A percentile compares a stretch with the other conserved stretches of the same genome.
Evolutionary conservation across 805 yeast genomes (phyloP).

Genomic region (Yamadazyma ubonensis): DNA sequence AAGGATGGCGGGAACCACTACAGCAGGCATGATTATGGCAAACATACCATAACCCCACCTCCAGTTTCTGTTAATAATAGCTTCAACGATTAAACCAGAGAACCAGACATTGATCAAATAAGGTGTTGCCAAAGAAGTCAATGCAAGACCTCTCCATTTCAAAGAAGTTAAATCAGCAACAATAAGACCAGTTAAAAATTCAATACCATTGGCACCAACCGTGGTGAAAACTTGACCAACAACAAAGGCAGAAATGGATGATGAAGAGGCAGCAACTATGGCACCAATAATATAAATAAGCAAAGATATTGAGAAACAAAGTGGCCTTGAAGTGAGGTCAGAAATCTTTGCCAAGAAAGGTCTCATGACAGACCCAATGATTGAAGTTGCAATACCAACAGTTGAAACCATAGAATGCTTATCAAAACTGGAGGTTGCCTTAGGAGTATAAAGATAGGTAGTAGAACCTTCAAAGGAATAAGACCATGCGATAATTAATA

Average conservation of each 20-base stretch:
- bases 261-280: constrained; percentile 22
- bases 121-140: constrained; percentile 31
- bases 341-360: constrained; percentile 25
- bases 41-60: constrained; percentile 55
- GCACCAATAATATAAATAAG: constrained; percentile 21
- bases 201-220: constrained; percentile 23
- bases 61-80: constrained; percentile 40
- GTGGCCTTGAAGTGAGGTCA: constrained; percentile 25
- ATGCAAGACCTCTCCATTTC: constrained; percentile 24
- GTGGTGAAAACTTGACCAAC: constrained; percentile 23
- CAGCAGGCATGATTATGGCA: constrained; percentile 45
- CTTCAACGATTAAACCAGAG: constrained; percentile 36
- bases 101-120: constrained; percentile 43
- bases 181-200: constrained; percentile 16
- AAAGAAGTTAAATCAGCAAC: constrained; percentile 26
- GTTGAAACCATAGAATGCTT: constrained; percentile 24
- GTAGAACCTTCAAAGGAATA: constrained; percentile 29
- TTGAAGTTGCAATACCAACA: constrained; percentile 21
- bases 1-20: constrained; percentile 30
- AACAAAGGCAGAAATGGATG: constrained; percentile 22
- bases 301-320: constrained; percentile 19
- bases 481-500: constrained; percentile 27
- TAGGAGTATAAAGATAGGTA: constrained; percentile 33
- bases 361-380: constrained; percentile 23
- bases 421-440: constrained; percentile 23